Percentiles rank a stretch among this genome's conserved stretches.
phyloP scores from a whole-genome alignment of 2,329 filamentous ascomycete species.

The Aspergillus fijiensis region DNA sequence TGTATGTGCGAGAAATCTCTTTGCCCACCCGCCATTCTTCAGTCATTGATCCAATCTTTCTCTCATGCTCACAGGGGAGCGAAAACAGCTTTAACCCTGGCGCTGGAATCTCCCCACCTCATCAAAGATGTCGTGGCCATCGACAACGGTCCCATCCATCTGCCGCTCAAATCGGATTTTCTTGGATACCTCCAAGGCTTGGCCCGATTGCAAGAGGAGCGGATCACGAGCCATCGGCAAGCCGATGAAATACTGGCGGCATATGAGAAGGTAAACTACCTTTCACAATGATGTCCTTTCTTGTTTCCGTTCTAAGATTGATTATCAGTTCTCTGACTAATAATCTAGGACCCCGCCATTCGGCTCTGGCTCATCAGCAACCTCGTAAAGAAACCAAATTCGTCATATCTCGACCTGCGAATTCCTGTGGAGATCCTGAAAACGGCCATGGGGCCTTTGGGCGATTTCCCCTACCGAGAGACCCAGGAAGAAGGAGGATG shows the following conservation, averaged over 20 bases:
- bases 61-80: not conserved
- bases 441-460: too few species aligned
- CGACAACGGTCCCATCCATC: constrained; percentile 23
- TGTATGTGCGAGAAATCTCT: constrained; percentile 1
- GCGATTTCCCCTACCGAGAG: too few species aligned
- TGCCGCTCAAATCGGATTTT: constrained; percentile 21
- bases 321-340: too few species aligned
- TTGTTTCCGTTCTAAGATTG: too few species aligned
- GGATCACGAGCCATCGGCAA: constrained; percentile 3
- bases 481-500: too few species aligned
- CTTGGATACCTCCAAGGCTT: constrained; percentile 54
- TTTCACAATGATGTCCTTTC: too few species aligned
- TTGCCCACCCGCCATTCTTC: not conserved
- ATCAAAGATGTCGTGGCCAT: constrained; percentile 23
- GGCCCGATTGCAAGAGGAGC: not conserved
- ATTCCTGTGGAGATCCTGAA: too few species aligned
- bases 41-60: not conserved
- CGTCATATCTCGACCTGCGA: too few species aligned
- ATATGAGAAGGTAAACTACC: not conserved
- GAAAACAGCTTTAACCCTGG: constrained; percentile 24
- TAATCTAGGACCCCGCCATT: constrained; percentile 1
- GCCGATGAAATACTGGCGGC: constrained; percentile 3
- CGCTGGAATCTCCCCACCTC: constrained; percentile 20
- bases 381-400: too few species aligned
- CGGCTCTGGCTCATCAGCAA: constrained; percentile 11